Conservation (phyloP, 2,329 filamentous ascomycete genomes). For the Aphanocladium album region DNA sequence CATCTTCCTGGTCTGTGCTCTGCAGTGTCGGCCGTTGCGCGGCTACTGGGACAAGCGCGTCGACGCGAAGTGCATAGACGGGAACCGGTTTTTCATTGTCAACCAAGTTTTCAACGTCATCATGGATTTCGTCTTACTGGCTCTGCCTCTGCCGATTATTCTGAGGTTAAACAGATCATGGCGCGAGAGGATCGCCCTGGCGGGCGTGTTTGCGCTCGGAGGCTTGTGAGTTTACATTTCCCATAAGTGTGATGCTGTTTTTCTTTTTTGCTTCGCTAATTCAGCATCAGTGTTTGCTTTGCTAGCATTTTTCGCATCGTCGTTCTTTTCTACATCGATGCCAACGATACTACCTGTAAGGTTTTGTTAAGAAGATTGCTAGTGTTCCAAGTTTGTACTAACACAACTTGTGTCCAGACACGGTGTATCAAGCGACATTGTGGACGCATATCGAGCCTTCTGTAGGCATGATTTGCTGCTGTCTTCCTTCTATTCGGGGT, state of each 20-base stretch:
- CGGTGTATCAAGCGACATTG: neutral
- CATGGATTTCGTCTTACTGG: constrained; percentile 42
- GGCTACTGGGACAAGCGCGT: neutral
- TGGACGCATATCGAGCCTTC: neutral
- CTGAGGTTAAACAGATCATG: neutral
- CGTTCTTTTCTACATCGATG: neutral
- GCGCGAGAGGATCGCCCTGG: neutral
- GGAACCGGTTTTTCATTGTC: neutral
- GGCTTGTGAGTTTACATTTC: neutral
- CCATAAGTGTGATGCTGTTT: neutral
- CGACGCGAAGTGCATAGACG: neutral
- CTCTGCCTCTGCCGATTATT: constrained; percentile 7
- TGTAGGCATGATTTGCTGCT: neutral
- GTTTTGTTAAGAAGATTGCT: neutral
- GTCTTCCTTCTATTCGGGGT: neutral
- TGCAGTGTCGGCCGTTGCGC: neutral
- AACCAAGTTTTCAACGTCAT: constrained; percentile 45
- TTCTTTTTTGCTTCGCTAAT: neutral
- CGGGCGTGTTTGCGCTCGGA: constrained; percentile 1
- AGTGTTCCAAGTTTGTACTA: neutral
- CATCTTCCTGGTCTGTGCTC: neutral
- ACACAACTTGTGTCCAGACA: neutral
- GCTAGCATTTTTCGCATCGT: neutral
- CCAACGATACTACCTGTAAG: neutral
- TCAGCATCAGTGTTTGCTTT: neutral